Conservation (phyloP, 2,329 filamentous ascomycete species). For the Calonectria honghensis region DNA sequence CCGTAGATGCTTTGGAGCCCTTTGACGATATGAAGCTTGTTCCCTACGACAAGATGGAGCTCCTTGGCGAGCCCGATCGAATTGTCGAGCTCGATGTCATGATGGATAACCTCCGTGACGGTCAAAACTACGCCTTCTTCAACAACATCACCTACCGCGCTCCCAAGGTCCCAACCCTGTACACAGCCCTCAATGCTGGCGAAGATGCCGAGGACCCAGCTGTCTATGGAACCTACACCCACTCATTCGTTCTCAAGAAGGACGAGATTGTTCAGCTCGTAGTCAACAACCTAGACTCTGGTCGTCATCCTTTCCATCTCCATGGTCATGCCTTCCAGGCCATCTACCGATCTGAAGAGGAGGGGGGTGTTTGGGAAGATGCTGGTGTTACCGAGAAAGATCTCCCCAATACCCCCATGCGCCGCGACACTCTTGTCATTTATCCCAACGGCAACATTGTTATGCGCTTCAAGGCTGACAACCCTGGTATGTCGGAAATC, state of each 20-base stretch:
- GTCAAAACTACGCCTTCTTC: conserved; percentile 78
- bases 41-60: conserved; percentile 79
- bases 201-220: conserved; percentile 74
- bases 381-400: conserved; percentile 61
- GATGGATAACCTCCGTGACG: conserved; percentile 77
- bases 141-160: conserved; percentile 85
- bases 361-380: conserved; percentile 73
- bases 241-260: conserved; percentile 81
- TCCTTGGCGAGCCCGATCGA: conserved; percentile 78
- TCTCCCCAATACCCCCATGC: conserved; percentile 76
- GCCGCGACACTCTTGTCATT: conserved; percentile 81
- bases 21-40: conserved; percentile 85
- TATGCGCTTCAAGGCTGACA: conserved; percentile 80
- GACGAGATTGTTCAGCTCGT: conserved; percentile 82
- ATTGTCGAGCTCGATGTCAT: conserved; percentile 78
- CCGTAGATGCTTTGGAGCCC: conserved; percentile 77
- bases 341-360: conserved; percentile 75
- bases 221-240: conserved; percentile 80
- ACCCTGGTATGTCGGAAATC: conserved; percentile 70
- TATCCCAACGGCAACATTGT: conserved; percentile 81
- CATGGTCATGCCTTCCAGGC: conserved; percentile 87
- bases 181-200: conserved; percentile 81
- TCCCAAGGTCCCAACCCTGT: conserved; percentile 87
- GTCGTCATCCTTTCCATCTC: conserved; percentile 85
- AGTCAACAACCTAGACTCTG: conserved; percentile 83